Conservation (phyloP, 148 eudicot species). For the Talinum fruticosum region DNA sequence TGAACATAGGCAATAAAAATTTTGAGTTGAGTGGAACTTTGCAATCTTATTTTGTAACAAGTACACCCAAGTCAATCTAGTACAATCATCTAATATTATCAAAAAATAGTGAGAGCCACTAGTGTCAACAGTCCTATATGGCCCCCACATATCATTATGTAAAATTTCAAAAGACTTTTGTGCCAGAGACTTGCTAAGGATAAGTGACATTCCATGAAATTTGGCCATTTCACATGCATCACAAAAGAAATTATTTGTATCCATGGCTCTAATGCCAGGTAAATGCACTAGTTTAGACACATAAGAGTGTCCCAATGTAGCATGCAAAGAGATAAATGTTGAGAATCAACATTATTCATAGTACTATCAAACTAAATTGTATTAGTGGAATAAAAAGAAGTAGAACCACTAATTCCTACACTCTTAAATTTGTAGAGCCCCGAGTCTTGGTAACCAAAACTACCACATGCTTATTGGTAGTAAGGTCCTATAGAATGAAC, state of each 20-base stretch:
- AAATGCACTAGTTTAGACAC: no score
- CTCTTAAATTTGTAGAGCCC: not conserved
- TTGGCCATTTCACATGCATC: not conserved
- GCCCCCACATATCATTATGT: not conserved
- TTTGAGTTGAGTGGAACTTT: not conserved
- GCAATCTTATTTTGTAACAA: not conserved
- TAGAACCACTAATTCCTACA: no score
- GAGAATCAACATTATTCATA: no score
- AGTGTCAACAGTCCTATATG: not conserved
- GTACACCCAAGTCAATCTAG: not conserved
- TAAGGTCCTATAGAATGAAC: not conserved
- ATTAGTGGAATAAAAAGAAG: no score
- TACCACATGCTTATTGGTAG: not conserved
- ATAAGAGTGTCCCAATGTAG: no score
- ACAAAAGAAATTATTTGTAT: not conserved
- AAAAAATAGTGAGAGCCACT: not conserved
- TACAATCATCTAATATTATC: not conserved
- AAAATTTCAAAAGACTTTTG: not conserved
- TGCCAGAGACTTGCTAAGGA: not conserved
- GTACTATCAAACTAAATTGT: no score
- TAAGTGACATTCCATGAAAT: not conserved
- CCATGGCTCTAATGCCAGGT: no score
- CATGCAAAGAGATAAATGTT: no score
- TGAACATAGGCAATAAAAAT: not conserved
- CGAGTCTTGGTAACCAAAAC: not conserved